phyloP scores from a whole-genome alignment of 495 filamentous ascomycete genomes.

The Aspergillus sclerotioniger region DNA sequence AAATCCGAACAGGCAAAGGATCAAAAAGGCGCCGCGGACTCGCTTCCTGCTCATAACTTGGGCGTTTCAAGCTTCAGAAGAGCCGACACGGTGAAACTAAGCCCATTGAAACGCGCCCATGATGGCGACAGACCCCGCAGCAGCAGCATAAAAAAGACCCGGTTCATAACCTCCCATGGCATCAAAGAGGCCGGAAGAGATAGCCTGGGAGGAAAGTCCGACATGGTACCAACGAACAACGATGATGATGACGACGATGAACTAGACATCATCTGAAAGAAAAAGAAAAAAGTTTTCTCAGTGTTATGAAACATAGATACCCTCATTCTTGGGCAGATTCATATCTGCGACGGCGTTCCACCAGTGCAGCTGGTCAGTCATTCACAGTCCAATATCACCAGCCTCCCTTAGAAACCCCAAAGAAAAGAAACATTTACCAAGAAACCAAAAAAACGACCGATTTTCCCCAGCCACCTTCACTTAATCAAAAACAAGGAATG shows the following conservation, averaged over 20 bases:
- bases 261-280: conserved; percentile 51
- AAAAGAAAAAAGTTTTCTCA: not conserved
- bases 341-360: not conserved
- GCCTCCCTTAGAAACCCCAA: no score
- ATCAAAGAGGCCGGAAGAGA: conserved; percentile 75
- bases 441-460: no score
- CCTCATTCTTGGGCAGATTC: not conserved
- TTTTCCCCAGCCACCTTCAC: not conserved
- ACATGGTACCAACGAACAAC: conserved; percentile 27
- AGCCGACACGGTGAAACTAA: conserved; percentile 57
- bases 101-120: conserved; percentile 61
- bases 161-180: conserved; percentile 75
- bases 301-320: not conserved
- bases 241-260: conserved; percentile 50
- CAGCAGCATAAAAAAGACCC: conserved; percentile 66
- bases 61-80: conserved; percentile 32
- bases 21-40: not conserved
- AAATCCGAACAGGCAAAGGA: not conserved
- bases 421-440: not conserved
- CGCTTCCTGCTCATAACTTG: conserved; percentile 15
- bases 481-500: no score
- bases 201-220: conserved; percentile 58
- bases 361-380: not conserved
- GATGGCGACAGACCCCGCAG: conserved; percentile 35
- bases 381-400: no score